These are phyloP conservation scores for Rhizomucor miehei DNA, from an alignment of 371 early-diverging fungal species.

Conservation along the genomic window DNA sequence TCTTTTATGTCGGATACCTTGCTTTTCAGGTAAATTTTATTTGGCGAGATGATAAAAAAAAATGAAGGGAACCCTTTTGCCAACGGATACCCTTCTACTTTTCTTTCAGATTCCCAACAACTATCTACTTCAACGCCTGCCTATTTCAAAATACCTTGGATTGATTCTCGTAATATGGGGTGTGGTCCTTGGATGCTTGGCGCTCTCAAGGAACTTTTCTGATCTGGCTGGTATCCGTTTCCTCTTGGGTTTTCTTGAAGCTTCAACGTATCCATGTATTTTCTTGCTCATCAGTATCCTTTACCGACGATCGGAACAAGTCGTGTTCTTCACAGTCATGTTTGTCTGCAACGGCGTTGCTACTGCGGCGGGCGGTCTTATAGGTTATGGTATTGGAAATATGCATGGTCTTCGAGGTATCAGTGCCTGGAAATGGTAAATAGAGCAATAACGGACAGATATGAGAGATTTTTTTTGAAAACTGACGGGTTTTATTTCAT, in stretches of 20 bases:
- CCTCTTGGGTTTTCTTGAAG: conserved; percentile 36
- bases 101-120: conserved; percentile 27
- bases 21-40: conserved; percentile 21
- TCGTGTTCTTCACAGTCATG: conserved; percentile 25
- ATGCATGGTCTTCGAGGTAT: conserved; percentile 16
- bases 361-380: conserved; percentile 19
- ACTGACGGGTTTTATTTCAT: no score
- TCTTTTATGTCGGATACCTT: conserved; percentile 37
- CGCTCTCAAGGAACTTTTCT: conserved; percentile 20
- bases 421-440: conserved; percentile 20
- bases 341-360: conserved; percentile 27
- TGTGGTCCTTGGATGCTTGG: conserved; percentile 14
- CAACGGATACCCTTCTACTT: neutral
- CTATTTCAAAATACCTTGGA: conserved; percentile 28
- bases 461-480: neutral
- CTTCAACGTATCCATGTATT: conserved; percentile 28
- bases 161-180: conserved; percentile 27
- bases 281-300: conserved; percentile 30
- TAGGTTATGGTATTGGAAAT: conserved; percentile 28
- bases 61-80: no score
- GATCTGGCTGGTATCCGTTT: conserved; percentile 31
- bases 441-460: neutral
- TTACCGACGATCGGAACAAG: conserved; percentile 36
- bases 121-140: conserved; percentile 28
- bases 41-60: no score